Conservation (phyloP, 2,329 filamentous ascomycete genomes). For the Fusarium duplospermum region DNA sequence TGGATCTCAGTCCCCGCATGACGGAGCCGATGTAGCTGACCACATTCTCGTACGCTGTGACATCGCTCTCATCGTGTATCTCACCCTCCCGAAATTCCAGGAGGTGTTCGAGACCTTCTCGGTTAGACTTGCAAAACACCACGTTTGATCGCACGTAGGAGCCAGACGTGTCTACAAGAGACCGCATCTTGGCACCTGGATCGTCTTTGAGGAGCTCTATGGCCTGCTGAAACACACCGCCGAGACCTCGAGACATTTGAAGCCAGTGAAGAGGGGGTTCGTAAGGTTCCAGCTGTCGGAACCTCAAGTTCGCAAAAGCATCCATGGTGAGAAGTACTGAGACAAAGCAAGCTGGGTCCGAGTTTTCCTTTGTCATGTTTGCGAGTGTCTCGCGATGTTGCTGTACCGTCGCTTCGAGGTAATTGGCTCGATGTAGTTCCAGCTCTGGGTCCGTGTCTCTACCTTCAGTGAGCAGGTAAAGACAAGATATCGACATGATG, state of each 20-base stretch:
- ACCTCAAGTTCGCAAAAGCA: constrained; percentile 32
- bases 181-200: constrained; percentile 22
- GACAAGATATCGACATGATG: constrained; percentile 37
- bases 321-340: constrained; percentile 38
- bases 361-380: constrained; percentile 22
- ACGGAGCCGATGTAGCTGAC: constrained; percentile 33
- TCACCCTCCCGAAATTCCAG: constrained; percentile 5
- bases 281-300: constrained; percentile 34
- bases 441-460: constrained; percentile 2
- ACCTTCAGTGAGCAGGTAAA: constrained; percentile 24
- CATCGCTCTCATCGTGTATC: constrained; percentile 12
- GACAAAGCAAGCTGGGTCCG: constrained; percentile 38
- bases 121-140: neutral
- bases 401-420: constrained; percentile 36
- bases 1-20: constrained; percentile 12
- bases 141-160: neutral
- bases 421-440: constrained; percentile 27
- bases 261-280: constrained; percentile 42
- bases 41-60: constrained; percentile 28
- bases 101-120: constrained; percentile 29
- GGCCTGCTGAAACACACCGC: constrained; percentile 28
- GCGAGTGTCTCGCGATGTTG: constrained; percentile 29
- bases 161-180: constrained; percentile 16
- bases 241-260: constrained; percentile 37
- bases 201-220: constrained; percentile 22